Evolutionary conservation across 164 flowering plant species (phyloP), one percentile per base, ranked within the genome.

Genomic region (Cinnamomum micranthum): DNA sequence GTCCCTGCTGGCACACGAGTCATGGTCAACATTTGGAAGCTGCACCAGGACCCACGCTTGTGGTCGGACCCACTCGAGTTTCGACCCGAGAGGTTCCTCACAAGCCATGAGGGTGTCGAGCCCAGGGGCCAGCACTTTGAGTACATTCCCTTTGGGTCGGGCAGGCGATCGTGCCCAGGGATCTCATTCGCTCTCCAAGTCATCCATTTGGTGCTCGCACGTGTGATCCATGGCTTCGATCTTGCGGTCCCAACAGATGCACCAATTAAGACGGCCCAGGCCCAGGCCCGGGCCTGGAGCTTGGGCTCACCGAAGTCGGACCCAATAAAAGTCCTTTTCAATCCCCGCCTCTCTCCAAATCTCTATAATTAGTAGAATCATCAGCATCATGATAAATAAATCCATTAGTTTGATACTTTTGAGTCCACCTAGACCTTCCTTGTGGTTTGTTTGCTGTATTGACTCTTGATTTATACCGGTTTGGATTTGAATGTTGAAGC

Each of bases 141-240:
- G 27, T 25, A 1, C 27, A 1, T 25, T 25, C 27, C 27, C 27
- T 25, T 25, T 25, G 27, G 27, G 1, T 79, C 94, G 0, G 94
- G 97, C 0, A 72, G 94, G 63, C 83, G 97, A 70, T 87, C 89
- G 87, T 93, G 97, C 74, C 94, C 97, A 0, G 96, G 93, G 0
- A 85, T 85, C 62, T 50, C 71, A 23, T 78, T 88, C 0, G 93
- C 90, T 0, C 75, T 89, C 0, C 91, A 90, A 71, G 84, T 91
- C 67, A 87, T 93, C 17, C 75, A 74, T 17, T 24, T 74, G 19
- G 69, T 69, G 4, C 71, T 78, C 3, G 80, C 78, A 4, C 72
- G 73, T 68, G 35, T 72, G 13, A 24, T 75, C 17, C 75, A 75
- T 13, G 58, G 75, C 11, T 78, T 78, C 17, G 73, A 74, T 25